Base-by-base conservation (phyloP, 306 rosid species). In the Vigna unguiculata region DNA sequence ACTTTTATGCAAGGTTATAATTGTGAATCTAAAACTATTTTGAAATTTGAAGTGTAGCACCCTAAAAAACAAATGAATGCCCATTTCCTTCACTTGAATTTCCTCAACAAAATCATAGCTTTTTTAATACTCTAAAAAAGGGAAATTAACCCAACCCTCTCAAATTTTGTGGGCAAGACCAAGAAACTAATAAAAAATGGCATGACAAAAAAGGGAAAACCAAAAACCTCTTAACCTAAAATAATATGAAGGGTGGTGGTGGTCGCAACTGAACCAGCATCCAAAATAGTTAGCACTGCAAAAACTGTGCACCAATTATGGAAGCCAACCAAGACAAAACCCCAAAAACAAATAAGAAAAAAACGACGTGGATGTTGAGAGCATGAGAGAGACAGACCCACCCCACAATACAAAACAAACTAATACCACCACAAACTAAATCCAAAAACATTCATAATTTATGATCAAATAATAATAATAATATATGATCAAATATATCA, bases 231-330 rank as follows among this genome's bases (percentile, higher is more conserved):
- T 34, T 58, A 70, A 17, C 45, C 19, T 53, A 45, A 76, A 83
- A 63, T 64, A 76, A 47, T 63, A 64, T 48, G 60, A 5, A 51
- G 16, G 36, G 77, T 49, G 72, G 38, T 20, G 49, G 45, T 1
- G 34, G 45, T 8, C 1, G 28, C 17, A 25, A 75, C 57, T 41
- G 10, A 76, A 71, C 67, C 49, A 40, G 71, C 69, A 19, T 84
- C 77, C 58, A 72, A 77, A 84, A 43, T 52, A 84, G 76, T 34
- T 9, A 53, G 24, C 25, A 46, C 16, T 30, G 13, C 40, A 40
- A 19, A 28, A 45, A 72, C 21, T n/a, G 51, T 61, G 51, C 47
- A 84, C 81, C 66, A 67, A 65, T 71, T 24, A 45, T 76, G 60
- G 25, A 53, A 51, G 64, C 25, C 52, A 61, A 49, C 41, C 30